Base-by-base conservation (phyloP, 495 filamentous ascomycete genomes). In the Aspergillus homomorphus region DNA sequence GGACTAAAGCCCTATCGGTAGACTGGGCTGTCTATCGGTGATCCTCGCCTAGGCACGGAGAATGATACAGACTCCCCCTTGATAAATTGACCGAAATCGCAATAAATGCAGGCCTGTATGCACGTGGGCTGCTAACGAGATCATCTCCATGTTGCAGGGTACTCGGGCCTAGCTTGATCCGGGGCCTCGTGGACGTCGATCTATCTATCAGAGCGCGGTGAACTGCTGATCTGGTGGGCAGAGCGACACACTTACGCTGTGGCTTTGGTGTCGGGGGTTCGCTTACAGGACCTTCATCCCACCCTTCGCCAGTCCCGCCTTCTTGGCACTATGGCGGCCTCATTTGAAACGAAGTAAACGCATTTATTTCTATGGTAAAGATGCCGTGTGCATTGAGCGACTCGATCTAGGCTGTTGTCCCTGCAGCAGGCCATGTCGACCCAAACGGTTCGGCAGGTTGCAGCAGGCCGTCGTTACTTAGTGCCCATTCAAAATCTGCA, bases 401-500 rank as follows among this genome's bases (percentile, higher is more conserved):
- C 10, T 2, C 10, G 33, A 12, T 14, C 33, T 38, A 38, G 19
- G 45, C 45, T 46, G 16, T 21, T 19, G 58, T 61, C 21, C 57
- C 62, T 3, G 45, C 22, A 0, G 63, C 58, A 16, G 67, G 46
- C 66, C 66, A 72, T 38, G 54, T 53, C 3, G 56, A 45, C 7
- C 61, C 52, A 16, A 67, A 62, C 5, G 60, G 56, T 22, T 69
- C 73, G 10, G 66, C 19, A 6, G 48, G 23, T 0, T 66, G 66
- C 42, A 73, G 66, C 4, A 75, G 46, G 9, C 54, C 60, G 45
- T 73, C 73, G 16, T 69, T 69, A 4, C 62, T 65, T 18, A 77
- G 41, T 2, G 73, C 73, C 73, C 73, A 77, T 51, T 75, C 73
- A 18, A 73, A 68, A 43, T 73, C 66, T 1, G 66, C 66, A 8